Conservation (phyloP, 2,329 filamentous ascomycete genomes). For the Phyllosticta paracitricarpa region DNA sequence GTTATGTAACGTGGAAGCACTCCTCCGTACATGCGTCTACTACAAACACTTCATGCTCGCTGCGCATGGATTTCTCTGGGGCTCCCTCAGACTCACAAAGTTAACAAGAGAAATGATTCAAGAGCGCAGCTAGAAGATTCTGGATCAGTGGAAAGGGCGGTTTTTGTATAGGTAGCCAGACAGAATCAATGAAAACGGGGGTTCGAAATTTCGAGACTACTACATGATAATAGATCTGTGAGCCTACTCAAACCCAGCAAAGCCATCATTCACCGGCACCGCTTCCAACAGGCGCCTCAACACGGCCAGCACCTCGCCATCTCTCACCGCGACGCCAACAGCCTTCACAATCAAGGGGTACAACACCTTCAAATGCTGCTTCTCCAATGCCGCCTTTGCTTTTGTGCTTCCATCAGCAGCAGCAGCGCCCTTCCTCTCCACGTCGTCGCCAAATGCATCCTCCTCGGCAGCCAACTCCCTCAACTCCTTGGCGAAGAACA, state of each 20-base stretch:
- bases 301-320: slow-evolving; percentile 47
- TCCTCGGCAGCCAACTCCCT: slow-evolving; percentile 59
- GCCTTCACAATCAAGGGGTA: slow-evolving; percentile 68
- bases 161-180: too few species aligned
- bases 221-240: background rate
- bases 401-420: slow-evolving; percentile 15
- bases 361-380: slow-evolving; percentile 69
- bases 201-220: background rate
- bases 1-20: too few species aligned
- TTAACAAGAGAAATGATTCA: too few species aligned
- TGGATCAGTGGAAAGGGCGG: too few species aligned
- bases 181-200: background rate
- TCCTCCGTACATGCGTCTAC: too few species aligned
- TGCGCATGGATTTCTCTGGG: too few species aligned
- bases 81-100: too few species aligned
- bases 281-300: slow-evolving; percentile 30
- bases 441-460: slow-evolving; percentile 52
- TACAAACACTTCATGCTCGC: too few species aligned
- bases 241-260: slow-evolving; percentile 12
- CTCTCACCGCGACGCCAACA: slow-evolving; percentile 43
- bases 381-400: slow-evolving; percentile 19
- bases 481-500: slow-evolving; percentile 59
- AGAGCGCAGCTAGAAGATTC: too few species aligned
- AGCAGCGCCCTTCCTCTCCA: slow-evolving; percentile 23
- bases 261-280: slow-evolving; percentile 29